Base-by-base conservation (phyloP, 1,284 basidiomycete species). In the Leccinum subrobustum region DNA sequence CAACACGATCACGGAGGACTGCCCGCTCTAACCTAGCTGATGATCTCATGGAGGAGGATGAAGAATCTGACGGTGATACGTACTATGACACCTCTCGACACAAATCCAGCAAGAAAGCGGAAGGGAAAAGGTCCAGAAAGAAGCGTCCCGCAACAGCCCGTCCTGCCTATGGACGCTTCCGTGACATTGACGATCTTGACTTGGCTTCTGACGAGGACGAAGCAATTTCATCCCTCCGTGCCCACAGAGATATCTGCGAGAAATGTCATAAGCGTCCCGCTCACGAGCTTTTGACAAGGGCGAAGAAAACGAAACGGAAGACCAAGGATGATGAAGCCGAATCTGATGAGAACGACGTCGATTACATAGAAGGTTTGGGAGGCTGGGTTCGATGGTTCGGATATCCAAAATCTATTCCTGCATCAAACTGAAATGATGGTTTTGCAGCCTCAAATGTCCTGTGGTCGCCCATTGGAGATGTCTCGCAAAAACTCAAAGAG, bases 331-430 rank as follows among this genome's bases (percentile, higher is more conserved):
- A 81, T 60, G 77, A 83, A 37, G 54, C 5, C 8, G 67, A 59
- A 59, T 62, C 67, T 58, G 76, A 79, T 8, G 83, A 82, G n/a
- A 81, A 83, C 25, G 82, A 84, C 27, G 82, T 85, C 52, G 84
- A 86, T 57, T 77, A 78, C 52, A 74, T 86, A 6, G 74, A 71
- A n/a, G 72, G 71, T 5, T 76, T 91, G 48, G 90, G 91, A 23
- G 93, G 93, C 27, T 96, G 93, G 93, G 85, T 95, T 60, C 83
- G 87, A 77, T 95, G 93, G 90, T 91, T 71, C 59, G 83, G 48
- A 62, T 62, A 25, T 59, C 11, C 20, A 35, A 23, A 2, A 33
- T 57, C 39, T 52, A 14, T 52, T 52, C 27, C 23, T 61, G 64
- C 54, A 60, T 54, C 6, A 39, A 27, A 8, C 51, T 70, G 6